Evolutionary conservation across 73 alveolate genomes (phyloP).

Genomic region (Diophrys sp.): DNA sequence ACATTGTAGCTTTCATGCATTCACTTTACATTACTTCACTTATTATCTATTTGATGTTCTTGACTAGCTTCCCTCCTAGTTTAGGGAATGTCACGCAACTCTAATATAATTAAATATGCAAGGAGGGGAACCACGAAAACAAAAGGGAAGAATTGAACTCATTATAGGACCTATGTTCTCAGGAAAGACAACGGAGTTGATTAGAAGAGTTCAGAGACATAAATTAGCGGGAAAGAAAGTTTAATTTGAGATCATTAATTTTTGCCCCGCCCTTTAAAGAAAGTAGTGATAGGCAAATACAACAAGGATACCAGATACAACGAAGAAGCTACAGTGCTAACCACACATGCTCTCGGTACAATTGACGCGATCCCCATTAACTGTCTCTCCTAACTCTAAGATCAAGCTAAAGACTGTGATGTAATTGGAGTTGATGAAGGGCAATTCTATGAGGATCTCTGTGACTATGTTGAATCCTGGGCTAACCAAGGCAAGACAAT

Average conservation of each 20-base stretch:
- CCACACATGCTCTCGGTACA: slow-evolving; percentile 18
- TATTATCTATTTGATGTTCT: no score
- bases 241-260: slow-evolving; percentile 28
- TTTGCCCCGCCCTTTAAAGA: slow-evolving; percentile 25
- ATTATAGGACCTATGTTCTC: slow-evolving; percentile 66
- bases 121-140: background rate
- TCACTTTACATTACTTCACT: background rate
- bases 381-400: slow-evolving; percentile 54
- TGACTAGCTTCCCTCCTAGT: no score
- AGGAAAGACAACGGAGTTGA: slow-evolving; percentile 56
- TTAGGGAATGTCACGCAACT: no score
- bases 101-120: no score
- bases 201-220: slow-evolving; percentile 50
- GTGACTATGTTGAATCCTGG: slow-evolving; percentile 76
- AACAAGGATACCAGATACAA: slow-evolving; percentile 19
- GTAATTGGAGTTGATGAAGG: slow-evolving; percentile 99
- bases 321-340: background rate
- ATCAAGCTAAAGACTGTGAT: slow-evolving; percentile 68
- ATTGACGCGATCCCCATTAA: slow-evolving; percentile 48
- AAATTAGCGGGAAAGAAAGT: slow-evolving; percentile 29
- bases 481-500: slow-evolving; percentile 89
- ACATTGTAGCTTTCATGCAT: background rate
- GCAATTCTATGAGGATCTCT: slow-evolving; percentile 90
- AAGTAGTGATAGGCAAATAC: slow-evolving; percentile 37
- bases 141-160: slow-evolving; percentile 58